These are phyloP conservation scores for Leishmania lainsoni DNA, from an alignment of 208 protist species.

Conservation along the genomic window DNA sequence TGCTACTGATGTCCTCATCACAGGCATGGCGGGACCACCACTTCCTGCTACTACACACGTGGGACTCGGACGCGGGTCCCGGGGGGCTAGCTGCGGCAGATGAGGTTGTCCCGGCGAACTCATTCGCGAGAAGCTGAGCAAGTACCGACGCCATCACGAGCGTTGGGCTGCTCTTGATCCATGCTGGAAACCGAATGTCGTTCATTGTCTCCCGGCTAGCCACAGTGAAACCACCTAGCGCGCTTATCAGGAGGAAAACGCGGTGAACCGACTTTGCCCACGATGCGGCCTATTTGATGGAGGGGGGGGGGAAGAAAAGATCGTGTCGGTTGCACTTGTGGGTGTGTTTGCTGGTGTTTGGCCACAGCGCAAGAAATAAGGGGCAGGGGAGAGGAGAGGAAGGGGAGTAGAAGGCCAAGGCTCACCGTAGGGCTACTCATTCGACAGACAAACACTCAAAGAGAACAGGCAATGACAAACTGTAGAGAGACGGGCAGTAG, in stretches of 20 bases:
- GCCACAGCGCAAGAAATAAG: not conserved
- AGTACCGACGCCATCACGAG: constrained; percentile 64
- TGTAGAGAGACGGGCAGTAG: not conserved
- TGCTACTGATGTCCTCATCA: constrained; percentile 3
- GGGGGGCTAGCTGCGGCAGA: not conserved
- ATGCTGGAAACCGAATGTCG: constrained; percentile 72
- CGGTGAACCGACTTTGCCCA: not conserved
- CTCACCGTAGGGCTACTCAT: not conserved
- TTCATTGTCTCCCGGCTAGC: constrained; percentile 46
- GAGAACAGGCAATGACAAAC: not conserved
- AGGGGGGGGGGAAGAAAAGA: not conserved
- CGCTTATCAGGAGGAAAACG: not conserved
- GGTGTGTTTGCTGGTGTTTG: not conserved
- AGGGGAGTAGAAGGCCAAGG: not conserved
- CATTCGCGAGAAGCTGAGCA: constrained; percentile 28
- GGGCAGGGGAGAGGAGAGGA: not conserved
- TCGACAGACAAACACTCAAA: not conserved
- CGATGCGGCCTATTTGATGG: not conserved
- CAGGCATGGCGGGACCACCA: not conserved
- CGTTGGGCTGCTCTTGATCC: constrained; percentile 63
- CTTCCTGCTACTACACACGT: not conserved
- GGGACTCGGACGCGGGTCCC: not conserved
- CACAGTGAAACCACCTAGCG: not conserved
- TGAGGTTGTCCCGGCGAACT: not conserved
- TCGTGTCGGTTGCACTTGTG: not conserved